Evolutionary conservation across 495 filamentous ascomycete genomes (phyloP), one percentile per base, ranked within the genome.

Genomic region (Pyrenula massariospora): DNA sequence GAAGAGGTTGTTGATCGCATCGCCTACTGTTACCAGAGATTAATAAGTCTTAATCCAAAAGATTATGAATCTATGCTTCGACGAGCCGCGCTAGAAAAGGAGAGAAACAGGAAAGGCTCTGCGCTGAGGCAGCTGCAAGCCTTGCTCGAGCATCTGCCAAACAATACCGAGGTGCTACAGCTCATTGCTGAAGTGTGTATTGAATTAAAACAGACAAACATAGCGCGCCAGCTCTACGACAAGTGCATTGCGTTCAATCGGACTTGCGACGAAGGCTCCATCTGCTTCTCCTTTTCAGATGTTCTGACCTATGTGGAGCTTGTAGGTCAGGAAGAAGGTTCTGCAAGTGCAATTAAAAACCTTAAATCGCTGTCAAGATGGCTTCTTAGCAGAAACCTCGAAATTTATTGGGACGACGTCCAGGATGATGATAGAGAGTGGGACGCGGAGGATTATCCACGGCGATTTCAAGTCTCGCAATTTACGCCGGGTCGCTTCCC

Each of bases 381-480:
- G 91, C 72, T 95, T 23, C 71, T 94, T 25, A 87, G 88, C 21
- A 84, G 93, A 23, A 72, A 75, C 25, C 72, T 77, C 15, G 94
- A 97, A 63, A 64, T 55, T 12, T 89, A 82, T 62, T 98, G 93
- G 93, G 86, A 95, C 55, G 64, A 77, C n/a, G 77, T 81, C 59
- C 66, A 76, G 8, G 75, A 80, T 5, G 90, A 97, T 64, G 93
- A 98, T 68, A 79, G 91, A 56, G 93, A 98, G 73, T 98, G 89
- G 87, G 93, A 98, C 63, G 60, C 78, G 2, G 78, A 83, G 24
- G 81, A 91, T 70, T 74, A 76, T 1, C 84, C 88, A 25, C 79
- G 91, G 47, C 73, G 82, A 47, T 73, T 72, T 36, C 76, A 82
- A 25, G 71, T 79, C 12, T 70, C 77, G 22, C 78, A 78, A 3